Base-by-base conservation (phyloP, 768 basidiomycete genomes). In the Rhizopogon salebrosus region DNA sequence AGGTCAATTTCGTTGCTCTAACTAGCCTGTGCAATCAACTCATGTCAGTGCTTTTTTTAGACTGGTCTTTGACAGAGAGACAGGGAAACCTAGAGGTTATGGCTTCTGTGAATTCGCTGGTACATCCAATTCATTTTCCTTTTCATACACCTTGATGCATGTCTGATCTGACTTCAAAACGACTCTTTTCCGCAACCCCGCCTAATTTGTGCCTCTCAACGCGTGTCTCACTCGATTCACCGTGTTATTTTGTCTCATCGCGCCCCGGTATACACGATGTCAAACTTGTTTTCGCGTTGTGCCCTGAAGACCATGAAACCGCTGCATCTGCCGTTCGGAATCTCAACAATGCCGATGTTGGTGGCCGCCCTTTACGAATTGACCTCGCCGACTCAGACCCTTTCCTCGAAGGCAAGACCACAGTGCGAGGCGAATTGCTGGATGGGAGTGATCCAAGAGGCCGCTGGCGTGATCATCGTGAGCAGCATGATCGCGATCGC, bases 241-340 rank as follows among this genome's bases (percentile, higher is more conserved):
- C 42, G 27, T 39, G 41, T 54, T 43, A 34, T 31, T 63, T 52
- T 39, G 20, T 57, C 50, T 42, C 42, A 22, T 14, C n/a, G 8
- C 31, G 18, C 29, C 13, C 27, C 27, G 43, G 18, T 45, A 13
- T 29, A 29, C 43, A 20, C 18, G 14, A 14, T 34, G 20, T 34
- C 45, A 34, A 46, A 46, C 31, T 20, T 46, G 22, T 46, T 34
- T 46, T 46, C 22, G 31, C 48, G 24, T 56, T 42, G 41, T 49
- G 51, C 49, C 57, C 40, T 50, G 59, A 69, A 89, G 97, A 99
- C 70, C 91, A 95, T 68, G 95, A 97, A 70, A 98, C 97, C 22
- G 97, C 97, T 6, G 71, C 83, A 23, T 95, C 93, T 48, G 97
- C 97, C 43, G 92, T 99, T 14, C 86, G 97, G 62, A 99, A 98